A percentile compares a stretch with the other conserved stretches of the same genome.
These are phyloP conservation scores for Thalassiosira sp. DNA, from an alignment of 352 stramenopile species.

Conservation along the genomic window DNA sequence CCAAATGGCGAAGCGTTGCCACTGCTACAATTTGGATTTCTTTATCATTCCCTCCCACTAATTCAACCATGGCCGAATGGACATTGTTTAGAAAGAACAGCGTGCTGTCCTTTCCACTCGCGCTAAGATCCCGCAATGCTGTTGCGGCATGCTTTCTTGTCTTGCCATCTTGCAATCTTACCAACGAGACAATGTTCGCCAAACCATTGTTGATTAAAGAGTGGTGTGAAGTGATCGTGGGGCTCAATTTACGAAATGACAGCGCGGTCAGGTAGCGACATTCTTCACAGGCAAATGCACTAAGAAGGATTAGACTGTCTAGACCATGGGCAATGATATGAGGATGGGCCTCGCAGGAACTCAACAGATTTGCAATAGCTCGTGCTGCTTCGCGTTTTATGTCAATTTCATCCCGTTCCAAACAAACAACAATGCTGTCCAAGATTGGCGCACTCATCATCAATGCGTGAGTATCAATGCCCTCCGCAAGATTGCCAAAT, in stretches of 20 bases:
- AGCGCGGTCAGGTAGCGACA: slow-evolving; percentile 94
- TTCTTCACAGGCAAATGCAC: slow-evolving; percentile 87
- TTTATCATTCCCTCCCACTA: slow-evolving; percentile 88
- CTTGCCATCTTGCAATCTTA: slow-evolving; percentile 89
- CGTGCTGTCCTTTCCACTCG: slow-evolving; percentile 36
- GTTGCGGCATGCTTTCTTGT: slow-evolving; percentile 87
- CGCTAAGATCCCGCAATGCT: slow-evolving; percentile 84
- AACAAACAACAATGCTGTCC: slow-evolving; percentile 67
- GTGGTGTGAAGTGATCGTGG: slow-evolving; percentile 89
- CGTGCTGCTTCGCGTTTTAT: slow-evolving; percentile 93
- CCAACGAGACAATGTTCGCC: slow-evolving; percentile 90
- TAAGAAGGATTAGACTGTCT: slow-evolving; percentile 89
- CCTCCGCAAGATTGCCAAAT: slow-evolving; percentile 93
- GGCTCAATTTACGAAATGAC: slow-evolving; percentile 92
- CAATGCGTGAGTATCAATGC: slow-evolving; percentile 90
- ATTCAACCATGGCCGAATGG: slow-evolving; percentile 86
- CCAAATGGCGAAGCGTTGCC: slow-evolving; percentile 90
- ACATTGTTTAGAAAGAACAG: slow-evolving; percentile 76
- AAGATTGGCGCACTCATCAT: slow-evolving; percentile 77
- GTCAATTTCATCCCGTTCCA: slow-evolving; percentile 87
- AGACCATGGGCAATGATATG: slow-evolving; percentile 91
- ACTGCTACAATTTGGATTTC: slow-evolving; percentile 89
- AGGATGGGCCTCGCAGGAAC: slow-evolving; percentile 89
- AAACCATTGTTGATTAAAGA: slow-evolving; percentile 89
- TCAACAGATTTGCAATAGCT: slow-evolving; percentile 92